These are phyloP conservation scores for Aschersonia sp. DNA, from an alignment of 2,329 filamentous ascomycete genomes.

Conservation along the genomic window DNA sequence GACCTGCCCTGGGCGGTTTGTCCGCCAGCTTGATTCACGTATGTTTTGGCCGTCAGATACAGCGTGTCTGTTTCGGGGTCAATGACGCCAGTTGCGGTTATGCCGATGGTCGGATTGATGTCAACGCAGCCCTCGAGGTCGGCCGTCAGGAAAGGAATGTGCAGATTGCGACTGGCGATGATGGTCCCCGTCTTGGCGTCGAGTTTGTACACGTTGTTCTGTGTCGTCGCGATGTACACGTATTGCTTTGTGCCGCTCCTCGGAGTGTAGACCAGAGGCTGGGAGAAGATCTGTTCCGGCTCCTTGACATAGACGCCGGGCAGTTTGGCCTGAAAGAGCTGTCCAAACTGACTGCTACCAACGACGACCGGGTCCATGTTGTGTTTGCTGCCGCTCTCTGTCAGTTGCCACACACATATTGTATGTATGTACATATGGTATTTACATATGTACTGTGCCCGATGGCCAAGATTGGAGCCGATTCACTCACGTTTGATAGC, in stretches of 20 bases:
- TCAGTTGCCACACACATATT: no score
- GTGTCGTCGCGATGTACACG: conserved; percentile 40
- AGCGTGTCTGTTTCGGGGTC: conserved; percentile 28
- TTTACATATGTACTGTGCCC: no score
- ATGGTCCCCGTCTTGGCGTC: conserved; percentile 39
- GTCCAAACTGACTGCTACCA: conserved; percentile 36
- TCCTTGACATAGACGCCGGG: conserved; percentile 35
- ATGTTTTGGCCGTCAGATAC: conserved; percentile 29
- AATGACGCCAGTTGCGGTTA: conserved; percentile 31
- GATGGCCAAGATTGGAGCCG: no score
- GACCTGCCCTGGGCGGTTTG: conserved; percentile 16
- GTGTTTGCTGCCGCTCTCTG: conserved; percentile 27
- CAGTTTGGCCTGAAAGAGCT: conserved; percentile 35
- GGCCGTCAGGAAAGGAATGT: conserved; percentile 31
- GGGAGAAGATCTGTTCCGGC: conserved; percentile 36
- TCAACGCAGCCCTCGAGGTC: conserved; percentile 34
- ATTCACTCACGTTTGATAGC: conserved; percentile 34
- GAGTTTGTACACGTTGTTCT: conserved; percentile 43
- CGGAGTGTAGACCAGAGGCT: conserved; percentile 35
- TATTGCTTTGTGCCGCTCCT: conserved; percentile 30
- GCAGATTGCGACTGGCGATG: conserved; percentile 29
- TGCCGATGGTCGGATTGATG: conserved; percentile 29
- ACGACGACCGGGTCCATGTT: conserved; percentile 49
- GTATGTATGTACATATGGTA: no score
- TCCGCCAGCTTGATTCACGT: conserved; percentile 16